These are phyloP conservation scores for Scopulariopsis brevicaulis DNA, from an alignment of 2,329 filamentous ascomycete genomes.

Conservation along the genomic window DNA sequence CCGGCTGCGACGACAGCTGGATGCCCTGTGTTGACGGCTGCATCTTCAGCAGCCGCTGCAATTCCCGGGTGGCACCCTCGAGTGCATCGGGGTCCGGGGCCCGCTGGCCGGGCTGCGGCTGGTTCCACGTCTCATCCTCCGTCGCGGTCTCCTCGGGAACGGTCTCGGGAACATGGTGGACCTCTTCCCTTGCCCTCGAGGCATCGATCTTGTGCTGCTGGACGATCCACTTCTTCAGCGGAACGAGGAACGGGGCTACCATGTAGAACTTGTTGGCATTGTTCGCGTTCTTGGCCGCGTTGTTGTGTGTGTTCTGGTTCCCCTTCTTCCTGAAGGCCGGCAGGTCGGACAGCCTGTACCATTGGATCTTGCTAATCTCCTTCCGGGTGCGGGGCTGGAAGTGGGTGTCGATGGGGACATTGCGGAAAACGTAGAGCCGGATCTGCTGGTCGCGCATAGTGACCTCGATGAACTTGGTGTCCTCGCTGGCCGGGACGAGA, in stretches of 20 bases:
- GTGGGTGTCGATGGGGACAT: slow-evolving; percentile 73
- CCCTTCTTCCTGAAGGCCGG: slow-evolving; percentile 69
- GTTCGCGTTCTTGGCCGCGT: slow-evolving; percentile 40
- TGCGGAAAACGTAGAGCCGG: slow-evolving; percentile 81
- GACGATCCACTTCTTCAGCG: slow-evolving; percentile 82
- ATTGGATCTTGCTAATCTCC: slow-evolving; percentile 94
- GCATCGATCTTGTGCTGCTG: slow-evolving; percentile 67
- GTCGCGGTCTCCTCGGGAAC: slow-evolving; percentile 42
- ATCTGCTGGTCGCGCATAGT: slow-evolving; percentile 90
- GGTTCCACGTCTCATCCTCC: slow-evolving; percentile 46
- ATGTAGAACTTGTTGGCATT: slow-evolving; percentile 92
- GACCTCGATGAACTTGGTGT: slow-evolving; percentile 76
- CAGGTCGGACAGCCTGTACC: slow-evolving; percentile 84
- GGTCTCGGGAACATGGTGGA: slow-evolving; percentile 15
- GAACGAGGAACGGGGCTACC: slow-evolving; percentile 85
- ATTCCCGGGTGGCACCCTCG: slow-evolving; percentile 36
- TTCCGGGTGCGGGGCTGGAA: slow-evolving; percentile 90
- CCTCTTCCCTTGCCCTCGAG: slow-evolving; percentile 26
- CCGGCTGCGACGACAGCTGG: slow-evolving; percentile 16
- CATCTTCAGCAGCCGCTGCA: slow-evolving; percentile 43
- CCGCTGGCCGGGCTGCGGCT: slow-evolving; percentile 20
- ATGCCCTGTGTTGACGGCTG: slow-evolving; percentile 39
- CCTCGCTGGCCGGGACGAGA: slow-evolving; percentile 59
- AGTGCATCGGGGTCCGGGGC: slow-evolving; percentile 25
- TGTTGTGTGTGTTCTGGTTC: slow-evolving; percentile 33